Conservation (phyloP, 768 basidiomycete genomes). For the Leccinum subgranulosum region DNA sequence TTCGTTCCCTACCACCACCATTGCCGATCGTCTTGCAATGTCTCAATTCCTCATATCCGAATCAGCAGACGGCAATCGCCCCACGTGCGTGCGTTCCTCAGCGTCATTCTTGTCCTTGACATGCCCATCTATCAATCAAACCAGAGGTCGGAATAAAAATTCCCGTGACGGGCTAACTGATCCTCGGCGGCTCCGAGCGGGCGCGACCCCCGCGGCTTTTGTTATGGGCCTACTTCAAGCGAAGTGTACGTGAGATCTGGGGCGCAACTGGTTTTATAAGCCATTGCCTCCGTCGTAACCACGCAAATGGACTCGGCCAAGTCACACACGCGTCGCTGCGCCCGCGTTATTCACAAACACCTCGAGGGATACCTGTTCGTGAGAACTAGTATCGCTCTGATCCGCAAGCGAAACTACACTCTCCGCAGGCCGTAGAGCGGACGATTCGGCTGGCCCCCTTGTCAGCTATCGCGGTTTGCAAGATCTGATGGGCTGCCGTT, state of each 20-base stretch:
- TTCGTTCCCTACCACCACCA: neutral
- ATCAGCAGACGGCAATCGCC: neutral
- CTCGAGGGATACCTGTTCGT: neutral
- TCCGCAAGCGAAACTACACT: neutral
- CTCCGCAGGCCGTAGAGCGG: neutral
- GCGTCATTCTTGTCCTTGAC: neutral
- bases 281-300: neutral
- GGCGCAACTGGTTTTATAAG: neutral
- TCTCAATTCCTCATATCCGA: neutral
- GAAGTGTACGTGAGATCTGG: neutral
- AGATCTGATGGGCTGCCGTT: neutral
- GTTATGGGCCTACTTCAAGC: neutral
- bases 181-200: neutral
- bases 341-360: neutral
- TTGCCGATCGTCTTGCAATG: neutral
- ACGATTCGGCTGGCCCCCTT: neutral
- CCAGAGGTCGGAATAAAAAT: neutral
- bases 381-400: neutral
- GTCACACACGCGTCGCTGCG: neutral
- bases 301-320: neutral
- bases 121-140: neutral
- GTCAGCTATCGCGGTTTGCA: neutral
- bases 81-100: neutral
- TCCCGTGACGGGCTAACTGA: neutral
- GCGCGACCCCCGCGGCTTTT: neutral